These are phyloP conservation scores for Candida golubevii DNA, from an alignment of 805 yeast species.

Conservation along the genomic window DNA sequence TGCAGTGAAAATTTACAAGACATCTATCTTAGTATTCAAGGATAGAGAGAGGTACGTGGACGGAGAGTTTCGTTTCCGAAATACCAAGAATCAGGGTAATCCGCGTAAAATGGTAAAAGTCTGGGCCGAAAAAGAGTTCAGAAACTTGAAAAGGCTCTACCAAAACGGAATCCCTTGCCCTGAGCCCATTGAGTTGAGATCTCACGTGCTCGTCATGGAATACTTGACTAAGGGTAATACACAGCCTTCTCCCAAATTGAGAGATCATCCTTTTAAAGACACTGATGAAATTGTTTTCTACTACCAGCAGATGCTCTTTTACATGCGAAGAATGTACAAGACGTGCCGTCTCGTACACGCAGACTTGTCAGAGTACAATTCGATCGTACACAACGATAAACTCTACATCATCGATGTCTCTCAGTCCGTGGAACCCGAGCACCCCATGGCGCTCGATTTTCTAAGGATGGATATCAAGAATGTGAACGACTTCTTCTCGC, in stretches of 20 bases:
- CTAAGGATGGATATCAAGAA: conserved; percentile 96
- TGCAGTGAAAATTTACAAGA: conserved; percentile 93
- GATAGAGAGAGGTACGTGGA: conserved; percentile 94
- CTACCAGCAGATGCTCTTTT: conserved; percentile 75
- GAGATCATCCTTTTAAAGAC: conserved; percentile 73
- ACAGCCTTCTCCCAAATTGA: conserved; percentile 85
- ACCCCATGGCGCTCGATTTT: conserved; percentile 93
- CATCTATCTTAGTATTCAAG: conserved; percentile 93
- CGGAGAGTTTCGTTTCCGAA: conserved; percentile 91
- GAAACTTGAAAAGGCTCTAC: conserved; percentile 82
- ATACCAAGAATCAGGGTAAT: conserved; percentile 78
- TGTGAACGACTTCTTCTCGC: conserved; percentile 79
- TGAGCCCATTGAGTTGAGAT: conserved; percentile 80
- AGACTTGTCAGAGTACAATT: conserved; percentile 91
- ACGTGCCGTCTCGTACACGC: conserved; percentile 92
- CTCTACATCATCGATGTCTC: conserved; percentile 93
- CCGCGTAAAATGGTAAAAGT: conserved; percentile 96
- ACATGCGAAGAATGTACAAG: conserved; percentile 84
- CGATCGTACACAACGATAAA: conserved; percentile 74
- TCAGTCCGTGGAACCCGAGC: conserved; percentile 96
- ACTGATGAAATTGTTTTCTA: conserved; percentile 60
- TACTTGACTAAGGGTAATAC: conserved; percentile 76
- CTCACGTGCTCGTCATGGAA: conserved; percentile 94
- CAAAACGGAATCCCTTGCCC: conserved; percentile 87
- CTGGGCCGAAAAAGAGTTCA: conserved; percentile 98